A percentile compares a stretch with the other conserved stretches of the same genome.
Conservation (phyloP, 1,284 basidiomycete genomes). For the Schizophyllum amplum region DNA sequence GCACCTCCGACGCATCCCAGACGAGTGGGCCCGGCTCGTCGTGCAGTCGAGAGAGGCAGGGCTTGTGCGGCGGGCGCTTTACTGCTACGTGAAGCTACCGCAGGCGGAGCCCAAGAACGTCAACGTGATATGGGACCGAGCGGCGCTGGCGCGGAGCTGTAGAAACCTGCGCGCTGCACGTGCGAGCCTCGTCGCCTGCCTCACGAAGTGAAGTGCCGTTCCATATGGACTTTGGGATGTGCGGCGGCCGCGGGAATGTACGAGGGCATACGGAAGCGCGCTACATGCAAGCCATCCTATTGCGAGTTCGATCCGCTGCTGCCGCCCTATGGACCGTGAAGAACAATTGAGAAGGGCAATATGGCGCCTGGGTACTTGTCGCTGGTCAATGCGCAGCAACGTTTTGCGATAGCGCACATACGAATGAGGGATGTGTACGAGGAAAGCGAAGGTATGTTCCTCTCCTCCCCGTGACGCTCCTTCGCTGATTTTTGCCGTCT, state of each 20-base stretch:
- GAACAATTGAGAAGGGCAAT: conserved; percentile 12
- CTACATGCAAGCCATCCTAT: conserved; percentile 38
- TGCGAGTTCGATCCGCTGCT: conserved; percentile 76
- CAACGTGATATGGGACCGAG: conserved; percentile 87
- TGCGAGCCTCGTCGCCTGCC: conserved; percentile 66
- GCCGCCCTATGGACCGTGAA: conserved; percentile 10
- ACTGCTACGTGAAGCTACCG: conserved; percentile 83
- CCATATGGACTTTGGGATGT: conserved; percentile 68
- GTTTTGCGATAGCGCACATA: conserved; percentile 82
- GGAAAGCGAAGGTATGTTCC: conserved; percentile 65
- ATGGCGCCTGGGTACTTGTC: conserved; percentile 49
- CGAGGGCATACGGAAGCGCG: conserved; percentile 51
- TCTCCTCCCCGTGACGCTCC: neutral
- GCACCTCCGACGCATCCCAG: conserved; percentile 76
- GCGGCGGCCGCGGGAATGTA: conserved; percentile 56
- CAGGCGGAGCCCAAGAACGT: conserved; percentile 75
- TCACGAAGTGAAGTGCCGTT: conserved; percentile 75
- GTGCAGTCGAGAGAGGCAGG: conserved; percentile 62
- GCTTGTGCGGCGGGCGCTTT: conserved; percentile 79
- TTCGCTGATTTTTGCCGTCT: neutral
- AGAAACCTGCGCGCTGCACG: conserved; percentile 68
- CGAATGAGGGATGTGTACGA: conserved; percentile 77
- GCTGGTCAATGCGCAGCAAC: conserved; percentile 77
- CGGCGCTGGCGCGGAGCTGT: conserved; percentile 72
- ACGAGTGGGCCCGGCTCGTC: conserved; percentile 85